A percentile compares a stretch with the other conserved stretches of the same genome.
Evolutionary conservation across 192 early-diverging fungal genomes (phyloP).

Genomic region (Coemansia sp.): DNA sequence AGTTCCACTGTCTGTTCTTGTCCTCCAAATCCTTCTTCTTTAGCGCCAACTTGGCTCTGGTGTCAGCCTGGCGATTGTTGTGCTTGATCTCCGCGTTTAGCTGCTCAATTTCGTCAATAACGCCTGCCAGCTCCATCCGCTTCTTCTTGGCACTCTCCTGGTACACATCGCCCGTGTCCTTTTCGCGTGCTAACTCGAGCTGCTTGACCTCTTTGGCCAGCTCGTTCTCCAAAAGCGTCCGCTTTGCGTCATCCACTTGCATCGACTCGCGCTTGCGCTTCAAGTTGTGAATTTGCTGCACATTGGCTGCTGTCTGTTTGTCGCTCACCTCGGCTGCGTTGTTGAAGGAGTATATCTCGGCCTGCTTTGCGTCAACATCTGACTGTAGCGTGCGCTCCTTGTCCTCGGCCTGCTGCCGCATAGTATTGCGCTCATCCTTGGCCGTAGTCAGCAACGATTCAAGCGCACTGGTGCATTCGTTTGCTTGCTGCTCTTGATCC

Average conservation of each 20-base stretch:
- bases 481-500: slow-evolving; percentile 21
- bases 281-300: slow-evolving; percentile 18
- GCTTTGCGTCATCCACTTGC: slow-evolving; percentile 12
- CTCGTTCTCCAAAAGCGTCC: slow-evolving; percentile 14
- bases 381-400: slow-evolving; percentile 27
- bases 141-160: slow-evolving; percentile 35
- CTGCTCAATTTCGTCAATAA: slow-evolving; percentile 47
- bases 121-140: slow-evolving; percentile 40
- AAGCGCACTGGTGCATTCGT: slow-evolving; percentile 16
- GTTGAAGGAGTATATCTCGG: slow-evolving; percentile 29
- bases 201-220: slow-evolving; percentile 31
- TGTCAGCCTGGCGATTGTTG: slow-evolving; percentile 63
- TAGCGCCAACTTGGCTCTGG: slow-evolving; percentile 60
- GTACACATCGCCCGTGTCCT: slow-evolving; percentile 16
- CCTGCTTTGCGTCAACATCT: slow-evolving; percentile 32
- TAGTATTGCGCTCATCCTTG: slow-evolving; percentile 43
- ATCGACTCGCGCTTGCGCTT: slow-evolving; percentile 26
- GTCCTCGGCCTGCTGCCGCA: slow-evolving; percentile 13
- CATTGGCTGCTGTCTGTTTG: slow-evolving; percentile 18
- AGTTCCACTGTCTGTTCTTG: slow-evolving; percentile 8
- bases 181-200: slow-evolving; percentile 20
- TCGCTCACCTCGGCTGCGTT: slow-evolving; percentile 23
- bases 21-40: slow-evolving; percentile 56
- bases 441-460: slow-evolving; percentile 51
- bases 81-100: slow-evolving; percentile 59